Evolutionary conservation across 495 filamentous ascomycete species (phyloP).

Genomic region (Penicillium paxilli): DNA sequence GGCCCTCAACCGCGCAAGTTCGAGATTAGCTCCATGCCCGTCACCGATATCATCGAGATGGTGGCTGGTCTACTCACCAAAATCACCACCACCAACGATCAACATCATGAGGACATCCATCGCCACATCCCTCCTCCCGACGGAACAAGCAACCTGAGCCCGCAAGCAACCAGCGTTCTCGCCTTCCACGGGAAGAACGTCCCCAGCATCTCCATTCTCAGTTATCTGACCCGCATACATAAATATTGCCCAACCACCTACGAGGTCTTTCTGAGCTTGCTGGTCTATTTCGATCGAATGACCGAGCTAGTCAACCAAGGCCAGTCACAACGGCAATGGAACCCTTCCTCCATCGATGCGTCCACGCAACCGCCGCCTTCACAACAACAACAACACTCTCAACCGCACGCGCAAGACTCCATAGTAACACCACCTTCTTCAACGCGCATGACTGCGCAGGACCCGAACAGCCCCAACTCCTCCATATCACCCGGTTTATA

Average conservation of each 20-base stretch:
- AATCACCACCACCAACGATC: slow-evolving; percentile 96
- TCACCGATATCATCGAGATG: slow-evolving; percentile 98
- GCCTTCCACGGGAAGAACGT: slow-evolving; percentile 99
- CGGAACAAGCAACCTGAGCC: slow-evolving; percentile 64
- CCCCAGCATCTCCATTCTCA: slow-evolving; percentile 93
- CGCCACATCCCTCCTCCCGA: slow-evolving; percentile 68
- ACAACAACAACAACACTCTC: slow-evolving; percentile 10
- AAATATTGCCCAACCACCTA: slow-evolving; percentile 99
- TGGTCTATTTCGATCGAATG: slow-evolving; percentile 99
- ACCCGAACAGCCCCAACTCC: slow-evolving; percentile 30
- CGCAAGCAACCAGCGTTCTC: slow-evolving; percentile 84
- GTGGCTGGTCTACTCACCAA: slow-evolving; percentile 97
- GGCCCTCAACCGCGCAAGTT: slow-evolving; percentile 58
- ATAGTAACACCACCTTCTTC: slow-evolving; percentile 42
- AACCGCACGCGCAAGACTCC: slow-evolving; percentile 23
- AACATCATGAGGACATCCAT: slow-evolving; percentile 82
- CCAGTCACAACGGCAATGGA: slow-evolving; percentile 38
- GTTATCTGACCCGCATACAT: slow-evolving; percentile 94
- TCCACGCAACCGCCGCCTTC: slow-evolving; percentile 9
- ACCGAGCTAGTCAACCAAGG: slow-evolving; percentile 89
- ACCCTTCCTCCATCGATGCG: slow-evolving; percentile 12
- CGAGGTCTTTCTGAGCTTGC: slow-evolving; percentile 91
- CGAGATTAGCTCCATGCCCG: slow-evolving; percentile 98
- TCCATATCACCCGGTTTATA: slow-evolving; percentile 36
- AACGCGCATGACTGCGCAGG: slow-evolving; percentile 32